phyloP scores from a whole-genome alignment of 2,329 filamentous ascomycete species.

The Magnaporthiopsis rhizophila region DNA sequence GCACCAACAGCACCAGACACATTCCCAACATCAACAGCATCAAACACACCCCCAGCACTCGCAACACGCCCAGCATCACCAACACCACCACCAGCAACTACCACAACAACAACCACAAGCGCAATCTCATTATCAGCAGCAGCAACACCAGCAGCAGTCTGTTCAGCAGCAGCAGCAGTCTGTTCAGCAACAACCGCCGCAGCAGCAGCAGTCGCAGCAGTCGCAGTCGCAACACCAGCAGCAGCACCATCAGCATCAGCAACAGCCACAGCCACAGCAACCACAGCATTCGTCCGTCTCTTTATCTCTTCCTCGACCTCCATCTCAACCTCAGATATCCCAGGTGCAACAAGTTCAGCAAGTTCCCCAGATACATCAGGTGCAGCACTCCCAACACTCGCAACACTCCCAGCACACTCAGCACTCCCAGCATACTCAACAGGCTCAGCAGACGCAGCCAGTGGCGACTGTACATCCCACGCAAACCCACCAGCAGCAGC shows the following conservation, averaged over 20 bases:
- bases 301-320: conserved; percentile 13
- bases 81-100: conserved; percentile 7
- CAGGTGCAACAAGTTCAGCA: conserved; percentile 15
- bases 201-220: conserved; percentile 14
- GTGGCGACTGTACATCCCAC: conserved; percentile 5
- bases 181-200: conserved; percentile 12
- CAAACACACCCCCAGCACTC: conserved; percentile 14
- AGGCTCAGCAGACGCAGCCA: conserved; percentile 13
- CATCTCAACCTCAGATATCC: conserved; percentile 12
- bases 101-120: not conserved
- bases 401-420: conserved; percentile 7
- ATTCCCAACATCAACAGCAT: conserved; percentile 11
- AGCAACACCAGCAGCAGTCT: conserved; percentile 16
- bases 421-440: conserved; percentile 10
- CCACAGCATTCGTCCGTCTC: conserved; percentile 9
- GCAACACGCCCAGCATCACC: conserved; percentile 13
- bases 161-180: conserved; percentile 15
- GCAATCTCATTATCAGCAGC: conserved; percentile 14
- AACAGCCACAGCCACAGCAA: conserved; percentile 14
- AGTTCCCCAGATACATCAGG: conserved; percentile 23
- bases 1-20: conserved; percentile 13
- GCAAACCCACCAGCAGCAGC: conserved; percentile 3
- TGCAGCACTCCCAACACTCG: conserved; percentile 14
- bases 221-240: conserved; percentile 13
- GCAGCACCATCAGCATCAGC: conserved; percentile 12